Evolutionary conservation across 2,329 filamentous ascomycete species (phyloP), one percentile per base, ranked within the genome.

Genomic region (Geosmithia morbida): DNA sequence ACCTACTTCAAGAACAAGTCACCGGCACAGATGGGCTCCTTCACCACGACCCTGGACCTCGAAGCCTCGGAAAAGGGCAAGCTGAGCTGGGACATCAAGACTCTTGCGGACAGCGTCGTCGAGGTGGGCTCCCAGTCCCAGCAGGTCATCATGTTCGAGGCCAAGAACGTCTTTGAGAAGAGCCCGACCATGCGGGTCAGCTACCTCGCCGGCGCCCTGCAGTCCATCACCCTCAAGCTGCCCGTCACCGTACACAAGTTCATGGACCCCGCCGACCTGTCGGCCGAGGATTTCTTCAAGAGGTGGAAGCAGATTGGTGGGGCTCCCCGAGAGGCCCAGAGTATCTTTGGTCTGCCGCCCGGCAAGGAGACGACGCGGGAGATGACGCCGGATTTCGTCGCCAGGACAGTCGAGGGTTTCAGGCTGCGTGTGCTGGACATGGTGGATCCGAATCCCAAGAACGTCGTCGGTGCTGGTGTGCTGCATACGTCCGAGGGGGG

Each of bases 291-390:
- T 60, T 98, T 97, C 66, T 98, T 98, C 77, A 96, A 94, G 72
- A 76, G 94, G 46, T 98, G 92, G 92, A 94, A 95, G 72, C 92
- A 98, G 66, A 97, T 98, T 56, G 92, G 92, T 13, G 87, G 85
- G 5, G 79, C 79, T 2, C 83, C 89, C 1, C 78, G 94, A 29
- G 94, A 98, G 64, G 82, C 86, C 0, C 92, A 98, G 62, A 77
- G 77, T 44, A 87, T 97, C 30, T 94, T 98, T 63, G 80, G 82
- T 0, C 61, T 90, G 11, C 65, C 69, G 1, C 51, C 54, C 2
- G 62, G 61, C 1, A 73, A 72, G 26, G 72, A 71, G 16, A 48
- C 52, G 13, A 71, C 72, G 13, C 70, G 77, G 49, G 81, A 83
- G 52, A 77, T 94, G 51, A 84, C 74, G 50, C 78, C 85, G 49